Base-by-base conservation (phyloP, 257 asterid genomes). In the Nemophila menziesii region DNA sequence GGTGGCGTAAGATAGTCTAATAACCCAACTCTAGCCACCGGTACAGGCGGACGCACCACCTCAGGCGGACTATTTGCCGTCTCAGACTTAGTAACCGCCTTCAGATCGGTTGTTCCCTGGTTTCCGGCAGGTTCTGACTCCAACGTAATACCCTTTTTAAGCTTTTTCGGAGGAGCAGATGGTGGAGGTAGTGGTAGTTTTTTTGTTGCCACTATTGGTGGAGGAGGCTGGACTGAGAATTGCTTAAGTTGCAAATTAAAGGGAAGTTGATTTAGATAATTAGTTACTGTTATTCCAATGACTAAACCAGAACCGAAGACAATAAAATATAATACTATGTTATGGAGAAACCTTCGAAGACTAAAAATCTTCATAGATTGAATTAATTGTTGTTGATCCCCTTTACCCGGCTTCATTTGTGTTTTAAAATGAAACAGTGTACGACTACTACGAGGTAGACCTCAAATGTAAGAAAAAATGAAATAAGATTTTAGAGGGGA, bases 271-370 rank as follows among this genome's bases (percentile, higher is more conserved):
- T 64, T 64, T 22, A 76, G 72, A 34, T 71, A 76, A 33, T 62
- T 66, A 16, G 69, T 74, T 7, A 80, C 11, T 0, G 76, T 51
- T 7, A 75, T 66, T 51, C 97, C 97, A 6, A 80, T 60, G 12
- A 68, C 80, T 16, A 87, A 40, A 33, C 97, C 97, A 33, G 68
- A 74, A 5, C 87, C 86, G 59, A 87, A 82, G 51, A 78, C 67
- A 5, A 87, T 49, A 42, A 77, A 71, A 58, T 66, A 73, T 0
- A 66, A n/a, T 0, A 79, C 14, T 24, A 82, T 56, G 65, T 38
- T 71, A 0, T 76, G 77, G 46, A 77, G 65, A 38, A 58, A 49
- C 36, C 52, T 47, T 14, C 64, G 69, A 17, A 68, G 52, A 47
- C 20, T 48, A 46, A 64, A 20, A 26, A 61, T 23, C 22, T 61